Evolutionary conservation across 2,329 filamentous ascomycete genomes (phyloP), one percentile per base, ranked within the genome.

Genomic region (Alternaria rosae): DNA sequence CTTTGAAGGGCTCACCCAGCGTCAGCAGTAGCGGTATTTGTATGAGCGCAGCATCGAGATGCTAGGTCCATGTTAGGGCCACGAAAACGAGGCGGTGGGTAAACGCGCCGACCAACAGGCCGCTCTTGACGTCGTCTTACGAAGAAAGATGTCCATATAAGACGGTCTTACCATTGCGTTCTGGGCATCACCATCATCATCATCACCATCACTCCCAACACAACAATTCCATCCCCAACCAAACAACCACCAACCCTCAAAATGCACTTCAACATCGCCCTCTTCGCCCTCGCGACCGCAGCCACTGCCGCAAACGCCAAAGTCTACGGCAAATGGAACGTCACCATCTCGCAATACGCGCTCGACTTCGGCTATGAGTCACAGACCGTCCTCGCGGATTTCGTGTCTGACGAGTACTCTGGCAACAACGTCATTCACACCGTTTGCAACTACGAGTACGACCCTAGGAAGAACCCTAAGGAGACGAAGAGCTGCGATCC

Each of bases 351-450:
- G 12, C 17, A 20, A 2, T 11, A 23, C 10, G 15, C 32, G 12
- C n/a, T 8, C 41, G 38, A 15, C 15, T 23, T 28, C 8, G 30
- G 25, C 28, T 32, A 3, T 2, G 23, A 5, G 12, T 50, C 47
- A 17, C 35, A 28, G 11, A 61, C 52, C 25, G 47, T 59, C 1
- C 32, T 45, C 28, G 64, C 64, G 5, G 50, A 55, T 35, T 68
- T 62, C 51, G 61, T 59, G 6, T 62, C 56, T 17, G 52, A 54
- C 52, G 41, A 25, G 25, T 55, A 55, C 25, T 54, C 58, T 38
- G 43, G 63, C 21, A 54, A 52, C n/a, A 42, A 53, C 50, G 43
- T 60, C 9, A 52, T 30, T 8, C 58, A 28, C 42, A 51, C 48
- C 17, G 42, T 44, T 3, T 64, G 62, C 54, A 47, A 17, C 9